A percentile compares a stretch with the other conserved stretches of the same genome.
phyloP scores from a whole-genome alignment of 306 rosid genomes.

The Sesbania bispinosa region DNA sequence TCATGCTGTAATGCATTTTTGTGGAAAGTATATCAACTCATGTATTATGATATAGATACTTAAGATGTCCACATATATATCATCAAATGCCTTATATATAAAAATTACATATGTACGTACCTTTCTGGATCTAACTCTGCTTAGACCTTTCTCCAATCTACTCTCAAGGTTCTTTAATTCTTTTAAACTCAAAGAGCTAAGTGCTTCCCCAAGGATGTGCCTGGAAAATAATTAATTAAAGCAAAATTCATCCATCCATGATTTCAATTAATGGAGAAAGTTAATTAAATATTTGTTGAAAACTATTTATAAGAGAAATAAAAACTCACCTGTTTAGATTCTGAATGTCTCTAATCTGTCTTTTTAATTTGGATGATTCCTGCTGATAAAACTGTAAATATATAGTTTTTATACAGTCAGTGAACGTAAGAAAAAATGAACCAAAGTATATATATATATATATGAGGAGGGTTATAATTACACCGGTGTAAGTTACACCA shows the following conservation, averaged over 20 bases:
- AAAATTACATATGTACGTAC: too few relatives aligned
- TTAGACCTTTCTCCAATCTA: constrained; percentile 82
- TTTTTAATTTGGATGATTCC: constrained; percentile 70
- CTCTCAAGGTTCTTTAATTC: constrained; percentile 83
- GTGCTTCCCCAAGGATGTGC: constrained; percentile 82
- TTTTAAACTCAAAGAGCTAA: constrained; percentile 58
- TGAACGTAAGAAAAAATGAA: too few relatives aligned
- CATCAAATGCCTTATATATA: too few relatives aligned
- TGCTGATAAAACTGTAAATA: constrained; percentile 72
- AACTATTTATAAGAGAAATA: neutral
- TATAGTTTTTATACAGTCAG: neutral
- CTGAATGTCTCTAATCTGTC: constrained; percentile 83
- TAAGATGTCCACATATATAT: too few relatives aligned
- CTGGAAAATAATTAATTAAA: too few relatives aligned
- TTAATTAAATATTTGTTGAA: too few relatives aligned
- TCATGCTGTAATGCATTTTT: too few relatives aligned
- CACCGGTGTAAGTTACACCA: too few relatives aligned
- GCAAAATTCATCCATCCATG: neutral
- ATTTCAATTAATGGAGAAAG: neutral
- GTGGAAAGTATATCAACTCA: too few relatives aligned
- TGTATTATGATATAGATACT: too few relatives aligned
- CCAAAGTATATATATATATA: too few relatives aligned
- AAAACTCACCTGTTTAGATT: constrained; percentile 58
- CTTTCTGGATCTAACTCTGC: constrained; percentile 82
- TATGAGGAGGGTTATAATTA: too few relatives aligned